phyloP scores from a whole-genome alignment of 176 grass and related monocot species.

The sorghum (Sorghum bicolor) region Sorghum_bicolor_NCBIv3 NC_012876.2:1753501-1754000 shows the following conservation, averaged over 20 bases:
- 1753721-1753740: conserved; percentile 96
- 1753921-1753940: conserved; percentile 12
- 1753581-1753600: conserved; percentile 84
- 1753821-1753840: not conserved
- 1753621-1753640: conserved; percentile 74
- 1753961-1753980: not conserved
- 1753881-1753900: conserved; percentile 22
- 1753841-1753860: not conserved
- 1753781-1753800: conserved; percentile 27
- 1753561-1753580: conserved; percentile 59
- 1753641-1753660: conserved; percentile 21
- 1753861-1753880: not conserved
- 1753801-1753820: not conserved
- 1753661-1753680: conserved; percentile 13
- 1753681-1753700: conserved; percentile 25
- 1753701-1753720: conserved; percentile 27
- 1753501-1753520: not conserved
- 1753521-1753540: not conserved
- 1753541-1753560: conserved; percentile 47
- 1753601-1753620: conserved; percentile 91
- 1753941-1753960: conserved; percentile 1
- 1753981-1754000: not conserved
- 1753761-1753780: conserved; percentile 78
- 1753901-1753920: conserved; percentile 6
- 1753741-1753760: conserved; percentile 93